Evolutionary conservation across 352 stramenopile species (phyloP).

Genomic region (Phytophthora pseudosyringae): DNA sequence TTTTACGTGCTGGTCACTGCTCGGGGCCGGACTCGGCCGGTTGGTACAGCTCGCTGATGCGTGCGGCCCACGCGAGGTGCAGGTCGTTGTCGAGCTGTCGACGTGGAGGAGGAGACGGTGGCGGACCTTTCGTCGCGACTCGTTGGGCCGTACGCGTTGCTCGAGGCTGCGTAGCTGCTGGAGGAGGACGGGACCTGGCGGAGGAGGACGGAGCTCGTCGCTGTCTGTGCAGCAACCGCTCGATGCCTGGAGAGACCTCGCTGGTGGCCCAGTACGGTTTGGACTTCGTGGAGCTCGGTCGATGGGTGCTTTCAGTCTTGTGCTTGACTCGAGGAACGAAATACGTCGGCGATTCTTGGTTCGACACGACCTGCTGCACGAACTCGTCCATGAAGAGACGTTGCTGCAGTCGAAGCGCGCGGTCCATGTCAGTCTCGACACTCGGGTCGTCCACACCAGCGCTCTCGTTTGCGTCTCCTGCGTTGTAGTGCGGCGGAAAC

Average conservation of each 20-base stretch:
- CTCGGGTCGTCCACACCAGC: slow-evolving; percentile 10
- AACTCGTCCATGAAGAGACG: slow-evolving; percentile 63
- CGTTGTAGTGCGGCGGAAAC: slow-evolving; percentile 10
- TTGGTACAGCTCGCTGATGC: slow-evolving; percentile 65
- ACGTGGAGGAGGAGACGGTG: slow-evolving; percentile 3
- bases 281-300: not conserved
- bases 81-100: slow-evolving; percentile 43
- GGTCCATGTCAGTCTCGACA: slow-evolving; percentile 26
- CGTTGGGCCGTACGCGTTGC: slow-evolving; percentile 7
- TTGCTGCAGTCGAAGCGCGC: slow-evolving; percentile 57
- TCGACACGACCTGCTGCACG: slow-evolving; percentile 51
- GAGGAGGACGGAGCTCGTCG: slow-evolving; percentile 21
- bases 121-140: slow-evolving; percentile 3
- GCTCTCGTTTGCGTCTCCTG: slow-evolving; percentile 21
- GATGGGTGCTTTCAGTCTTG: not conserved
- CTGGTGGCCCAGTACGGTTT: slow-evolving; percentile 30
- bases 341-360: slow-evolving; percentile 23
- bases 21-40: slow-evolving; percentile 4
- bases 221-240: slow-evolving; percentile 33
- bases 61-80: slow-evolving; percentile 64
- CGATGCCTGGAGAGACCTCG: slow-evolving; percentile 34
- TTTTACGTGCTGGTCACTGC: slow-evolving; percentile 1
- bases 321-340: slow-evolving; percentile 13
- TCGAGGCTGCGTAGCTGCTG: not conserved
- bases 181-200: not conserved